Percentiles rank a stretch among this genome's conserved stretches.
Evolutionary conservation across 2,329 filamentous ascomycete genomes (phyloP).

Genomic region (Colletotrichum costaricense): DNA sequence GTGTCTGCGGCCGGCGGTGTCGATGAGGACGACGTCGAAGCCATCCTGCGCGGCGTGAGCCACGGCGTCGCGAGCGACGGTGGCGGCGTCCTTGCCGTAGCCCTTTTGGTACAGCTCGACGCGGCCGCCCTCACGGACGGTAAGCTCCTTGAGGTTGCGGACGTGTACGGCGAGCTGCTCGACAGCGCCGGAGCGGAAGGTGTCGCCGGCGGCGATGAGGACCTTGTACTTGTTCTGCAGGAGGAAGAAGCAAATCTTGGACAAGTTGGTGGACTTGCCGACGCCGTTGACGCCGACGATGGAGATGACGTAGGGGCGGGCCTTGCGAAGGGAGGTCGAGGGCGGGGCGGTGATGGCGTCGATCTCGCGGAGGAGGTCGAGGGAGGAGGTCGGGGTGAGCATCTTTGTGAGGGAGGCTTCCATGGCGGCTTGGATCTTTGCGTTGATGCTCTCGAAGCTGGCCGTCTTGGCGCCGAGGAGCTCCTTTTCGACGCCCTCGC

Average conservation of each 20-base stretch:
- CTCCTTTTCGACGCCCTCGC: conserved; percentile 90
- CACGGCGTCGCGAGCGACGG: conserved; percentile 96
- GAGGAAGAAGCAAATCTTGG: conserved; percentile 98
- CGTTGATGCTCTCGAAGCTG: conserved; percentile 89
- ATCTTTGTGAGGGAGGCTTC: conserved; percentile 94
- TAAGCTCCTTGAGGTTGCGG: conserved; percentile 90
- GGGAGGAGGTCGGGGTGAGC: conserved; percentile 92
- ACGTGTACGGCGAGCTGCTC: conserved; percentile 97
- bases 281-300: conserved; percentile 99
- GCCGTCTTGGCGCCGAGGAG: conserved; percentile 91
- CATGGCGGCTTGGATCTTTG: conserved; percentile 87
- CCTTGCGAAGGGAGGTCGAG: conserved; percentile 68
- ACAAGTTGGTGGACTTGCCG: conserved; percentile 96
- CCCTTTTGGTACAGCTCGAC: conserved; percentile 97
- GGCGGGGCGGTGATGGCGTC: conserved; percentile 79
- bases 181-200: conserved; percentile 95
- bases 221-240: conserved; percentile 98
- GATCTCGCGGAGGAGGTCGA: conserved; percentile 95
- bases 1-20: conserved; percentile 93
- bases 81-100: conserved; percentile 96
- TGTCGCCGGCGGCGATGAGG: conserved; percentile 93
- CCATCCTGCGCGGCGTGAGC: conserved; percentile 77
- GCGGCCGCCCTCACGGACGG: conserved; percentile 81
- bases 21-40: conserved; percentile 95
- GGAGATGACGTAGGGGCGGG: conserved; percentile 94